Evolutionary conservation across 495 filamentous ascomycete species (phyloP), one percentile per base, ranked within the genome.

Genomic region (Parachaetomium inaequale): DNA sequence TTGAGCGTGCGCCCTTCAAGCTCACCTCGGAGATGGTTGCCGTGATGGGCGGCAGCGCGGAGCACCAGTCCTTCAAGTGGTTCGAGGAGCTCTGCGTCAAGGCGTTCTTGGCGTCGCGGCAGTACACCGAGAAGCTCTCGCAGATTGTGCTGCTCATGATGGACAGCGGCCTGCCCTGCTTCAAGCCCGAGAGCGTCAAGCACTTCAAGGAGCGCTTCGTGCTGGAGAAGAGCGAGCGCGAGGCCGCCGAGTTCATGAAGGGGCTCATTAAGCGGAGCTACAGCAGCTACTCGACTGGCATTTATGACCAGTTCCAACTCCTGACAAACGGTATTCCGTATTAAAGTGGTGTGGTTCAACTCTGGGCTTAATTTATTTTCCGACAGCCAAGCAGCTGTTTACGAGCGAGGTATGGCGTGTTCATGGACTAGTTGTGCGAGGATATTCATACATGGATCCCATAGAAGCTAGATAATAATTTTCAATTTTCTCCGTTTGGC

Each of bases 311-410:
- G 70, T 99, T 96, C 81, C 95, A 99, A 79, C 77, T 96, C 51
- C 75, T 97, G 73, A 98, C 95, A 36, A 99, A 99, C 72, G 95
- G 95, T 31, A 99, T 99, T 71, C 95, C 95, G 7, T 98, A 96
- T 57, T 79, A 66, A 65, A 55, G 26, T 28, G 53, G 15, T 42
- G 17, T n/a, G n/a, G 15, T 23, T 17, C 23, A 5, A 11, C 19
- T 10, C 8, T 7, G 10, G 17, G 19, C 6, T 11, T 34, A 5
- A 34, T 34, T 34, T 34, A 5, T 34, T 34, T 11, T 34, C 42
- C 17, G 8, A 2, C 12, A 15, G 36, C 17, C 2, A 2, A 17
- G 36, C 12, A 40, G 36, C 36, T 40, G 36, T 5, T 40, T 2
- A 15, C 36, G 36, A 40, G 36, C 36, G 17, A 15, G 2, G 36